Evolutionary conservation across 768 basidiomycete genomes (phyloP).

Genomic region (Tylopilus sp.): DNA sequence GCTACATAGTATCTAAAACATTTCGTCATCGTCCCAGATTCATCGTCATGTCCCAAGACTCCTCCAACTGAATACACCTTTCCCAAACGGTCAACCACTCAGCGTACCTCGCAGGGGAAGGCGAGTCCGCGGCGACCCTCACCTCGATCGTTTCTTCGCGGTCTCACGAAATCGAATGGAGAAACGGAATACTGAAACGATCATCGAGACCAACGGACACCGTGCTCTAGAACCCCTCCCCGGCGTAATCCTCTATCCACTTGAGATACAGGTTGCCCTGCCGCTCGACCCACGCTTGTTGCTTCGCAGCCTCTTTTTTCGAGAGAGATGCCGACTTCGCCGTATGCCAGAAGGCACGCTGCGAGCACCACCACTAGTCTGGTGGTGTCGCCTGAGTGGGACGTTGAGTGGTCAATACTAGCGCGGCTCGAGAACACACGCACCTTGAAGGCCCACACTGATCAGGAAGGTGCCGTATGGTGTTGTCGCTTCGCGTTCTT

Average conservation of each 20-base stretch:
- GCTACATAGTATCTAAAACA: no score
- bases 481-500: conserved; percentile 59
- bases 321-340: conserved; percentile 87
- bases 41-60: conserved; percentile 82
- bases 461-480: conserved; percentile 88
- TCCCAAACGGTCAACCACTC: conserved; percentile 76
- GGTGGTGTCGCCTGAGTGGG: conserved; percentile 55
- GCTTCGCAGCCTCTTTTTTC: conserved; percentile 47
- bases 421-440: no score
- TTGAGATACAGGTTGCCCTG: conserved; percentile 70
- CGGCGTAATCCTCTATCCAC: conserved; percentile 82
- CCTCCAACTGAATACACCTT: conserved; percentile 73
- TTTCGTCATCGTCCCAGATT: no score
- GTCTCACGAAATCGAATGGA: no score
- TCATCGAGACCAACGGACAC: conserved; percentile 72
- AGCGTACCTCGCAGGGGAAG: conserved; percentile 52
- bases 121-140: conserved; percentile 57
- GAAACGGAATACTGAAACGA: no score
- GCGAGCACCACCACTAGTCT: conserved; percentile 78
- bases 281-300: conserved; percentile 50
- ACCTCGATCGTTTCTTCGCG: conserved; percentile 68
- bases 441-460: conserved; percentile 61
- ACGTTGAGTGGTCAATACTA: no score
- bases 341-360: conserved; percentile 88
- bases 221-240: conserved; percentile 65